These are phyloP conservation scores for Aspergillus texensis DNA, from an alignment of 2,329 filamentous ascomycete genomes.

Conservation along the genomic window DNA sequence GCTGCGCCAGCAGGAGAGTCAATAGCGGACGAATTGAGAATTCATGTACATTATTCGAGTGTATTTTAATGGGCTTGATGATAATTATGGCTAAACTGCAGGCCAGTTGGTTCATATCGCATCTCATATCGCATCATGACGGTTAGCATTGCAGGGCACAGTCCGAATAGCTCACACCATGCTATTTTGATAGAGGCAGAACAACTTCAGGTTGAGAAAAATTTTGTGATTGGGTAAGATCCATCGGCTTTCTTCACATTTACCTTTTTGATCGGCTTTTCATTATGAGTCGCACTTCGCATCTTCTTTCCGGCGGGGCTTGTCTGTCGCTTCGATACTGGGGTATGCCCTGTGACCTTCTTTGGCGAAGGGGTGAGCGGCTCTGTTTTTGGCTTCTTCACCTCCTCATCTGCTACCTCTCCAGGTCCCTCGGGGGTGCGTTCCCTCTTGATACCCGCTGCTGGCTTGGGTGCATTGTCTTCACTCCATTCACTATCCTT, in stretches of 20 bases:
- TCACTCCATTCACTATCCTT: slow-evolving; percentile 50
- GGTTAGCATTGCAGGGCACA: neutral
- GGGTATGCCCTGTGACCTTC: slow-evolving; percentile 36
- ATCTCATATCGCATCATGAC: neutral
- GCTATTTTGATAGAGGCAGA: neutral
- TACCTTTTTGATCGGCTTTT: slow-evolving; percentile 48
- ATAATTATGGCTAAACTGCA: slow-evolving; percentile 16
- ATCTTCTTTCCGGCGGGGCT: slow-evolving; percentile 44
- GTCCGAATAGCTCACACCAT: neutral
- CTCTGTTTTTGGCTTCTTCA: slow-evolving; percentile 31
- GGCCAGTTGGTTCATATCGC: slow-evolving; percentile 15
- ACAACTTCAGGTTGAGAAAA: slow-evolving; percentile 46
- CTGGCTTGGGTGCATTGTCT: slow-evolving; percentile 56
- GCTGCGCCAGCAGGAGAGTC: slow-evolving; percentile 40
- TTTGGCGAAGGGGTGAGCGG: slow-evolving; percentile 31
- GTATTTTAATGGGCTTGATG: slow-evolving; percentile 13
- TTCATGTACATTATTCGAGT: slow-evolving; percentile 16
- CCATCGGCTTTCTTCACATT: slow-evolving; percentile 50
- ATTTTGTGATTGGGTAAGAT: slow-evolving; percentile 56
- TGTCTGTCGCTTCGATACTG: slow-evolving; percentile 26
- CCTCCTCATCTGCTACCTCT: slow-evolving; percentile 17
- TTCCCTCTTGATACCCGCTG: slow-evolving; percentile 52
- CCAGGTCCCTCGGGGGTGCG: slow-evolving; percentile 39
- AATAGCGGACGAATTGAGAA: slow-evolving; percentile 13
- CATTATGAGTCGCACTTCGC: slow-evolving; percentile 61